phyloP scores from a whole-genome alignment of 2,329 filamentous ascomycete species.

The Paramyrothecium roridum region DNA sequence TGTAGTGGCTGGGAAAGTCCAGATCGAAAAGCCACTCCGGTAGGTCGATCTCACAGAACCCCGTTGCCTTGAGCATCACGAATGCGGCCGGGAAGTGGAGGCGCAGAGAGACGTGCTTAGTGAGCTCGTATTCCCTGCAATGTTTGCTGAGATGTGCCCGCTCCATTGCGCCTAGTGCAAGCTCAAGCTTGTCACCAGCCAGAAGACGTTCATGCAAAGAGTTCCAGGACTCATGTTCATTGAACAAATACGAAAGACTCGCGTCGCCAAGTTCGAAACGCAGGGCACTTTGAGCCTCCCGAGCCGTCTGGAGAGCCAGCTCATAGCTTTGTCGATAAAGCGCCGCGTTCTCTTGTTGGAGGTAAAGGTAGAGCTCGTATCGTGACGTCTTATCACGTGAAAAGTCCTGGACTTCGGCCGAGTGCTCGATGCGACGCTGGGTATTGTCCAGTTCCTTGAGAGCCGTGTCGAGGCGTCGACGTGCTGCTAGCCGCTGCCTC shows the following conservation, averaged over 20 bases:
- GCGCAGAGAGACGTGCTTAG: slow-evolving; percentile 7
- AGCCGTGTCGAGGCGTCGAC: slow-evolving; percentile 4
- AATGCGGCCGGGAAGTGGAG: slow-evolving; percentile 4
- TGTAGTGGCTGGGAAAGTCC: slow-evolving; percentile 37
- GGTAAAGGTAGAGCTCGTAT: slow-evolving; percentile 6
- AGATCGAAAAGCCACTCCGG: slow-evolving; percentile 31
- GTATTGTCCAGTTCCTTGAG: slow-evolving; percentile 5
- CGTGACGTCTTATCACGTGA: slow-evolving; percentile 5
- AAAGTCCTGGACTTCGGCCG: slow-evolving; percentile 4
- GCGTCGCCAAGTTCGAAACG: slow-evolving; percentile 5
- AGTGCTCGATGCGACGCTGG: slow-evolving; percentile 3
- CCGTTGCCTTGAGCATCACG: slow-evolving; percentile 4
- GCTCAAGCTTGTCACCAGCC: slow-evolving; percentile 6
- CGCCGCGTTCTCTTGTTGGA: slow-evolving; percentile 2
- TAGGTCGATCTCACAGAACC: neutral
- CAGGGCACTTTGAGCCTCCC: slow-evolving; percentile 3
- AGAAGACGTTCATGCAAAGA: slow-evolving; percentile 5
- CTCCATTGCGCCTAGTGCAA: slow-evolving; percentile 3
- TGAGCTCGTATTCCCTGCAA: slow-evolving; percentile 8
- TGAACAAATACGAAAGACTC: slow-evolving; percentile 1
- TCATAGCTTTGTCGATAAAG: slow-evolving; percentile 3
- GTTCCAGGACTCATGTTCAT: slow-evolving; percentile 4
- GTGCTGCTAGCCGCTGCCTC: slow-evolving; percentile 4
- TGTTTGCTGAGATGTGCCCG: slow-evolving; percentile 6
- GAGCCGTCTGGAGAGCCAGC: slow-evolving; percentile 1